phyloP scores from a whole-genome alignment of 164 flowering plant species.

The Hamamelis virginiana region DNA sequence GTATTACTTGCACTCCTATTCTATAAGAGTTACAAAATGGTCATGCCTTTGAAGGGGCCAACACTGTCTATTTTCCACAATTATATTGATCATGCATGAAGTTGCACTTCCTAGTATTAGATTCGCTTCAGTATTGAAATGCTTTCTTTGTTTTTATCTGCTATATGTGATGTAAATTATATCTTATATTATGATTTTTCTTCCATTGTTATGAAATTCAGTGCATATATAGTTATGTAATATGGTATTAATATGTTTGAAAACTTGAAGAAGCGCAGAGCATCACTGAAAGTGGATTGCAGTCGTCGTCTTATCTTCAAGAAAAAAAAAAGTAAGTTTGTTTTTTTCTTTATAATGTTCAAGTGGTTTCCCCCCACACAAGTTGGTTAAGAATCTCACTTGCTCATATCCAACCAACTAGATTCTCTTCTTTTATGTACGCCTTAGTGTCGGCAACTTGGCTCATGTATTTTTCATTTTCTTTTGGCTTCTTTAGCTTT shows the following conservation, averaged over 20 bases:
- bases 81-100: too few species aligned
- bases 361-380: slow-evolving; percentile 6
- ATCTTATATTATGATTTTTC: too few species aligned
- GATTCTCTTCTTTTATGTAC: not conserved
- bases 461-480: not conserved
- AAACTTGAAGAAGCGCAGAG: not conserved
- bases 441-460: slow-evolving; percentile 1
- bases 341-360: slow-evolving; percentile 2
- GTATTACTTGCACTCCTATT: not conserved
- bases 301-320: slow-evolving; percentile 10
- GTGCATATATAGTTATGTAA: too few species aligned
- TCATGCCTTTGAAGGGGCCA: too few species aligned
- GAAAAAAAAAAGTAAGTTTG: slow-evolving; percentile 7
- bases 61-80: too few species aligned
- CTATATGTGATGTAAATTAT: too few species aligned
- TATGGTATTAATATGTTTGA: not conserved
- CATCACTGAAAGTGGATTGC: not conserved
- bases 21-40: not conserved
- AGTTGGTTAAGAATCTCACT: slow-evolving; percentile 9
- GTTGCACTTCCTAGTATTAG: too few species aligned
- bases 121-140: too few species aligned
- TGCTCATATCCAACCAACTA: not conserved
- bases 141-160: too few species aligned
- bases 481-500: slow-evolving; percentile 6
- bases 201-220: too few species aligned